Base-by-base conservation (phyloP, 1,284 basidiomycete genomes). In the Apiotrichum veenhuisii region DNA sequence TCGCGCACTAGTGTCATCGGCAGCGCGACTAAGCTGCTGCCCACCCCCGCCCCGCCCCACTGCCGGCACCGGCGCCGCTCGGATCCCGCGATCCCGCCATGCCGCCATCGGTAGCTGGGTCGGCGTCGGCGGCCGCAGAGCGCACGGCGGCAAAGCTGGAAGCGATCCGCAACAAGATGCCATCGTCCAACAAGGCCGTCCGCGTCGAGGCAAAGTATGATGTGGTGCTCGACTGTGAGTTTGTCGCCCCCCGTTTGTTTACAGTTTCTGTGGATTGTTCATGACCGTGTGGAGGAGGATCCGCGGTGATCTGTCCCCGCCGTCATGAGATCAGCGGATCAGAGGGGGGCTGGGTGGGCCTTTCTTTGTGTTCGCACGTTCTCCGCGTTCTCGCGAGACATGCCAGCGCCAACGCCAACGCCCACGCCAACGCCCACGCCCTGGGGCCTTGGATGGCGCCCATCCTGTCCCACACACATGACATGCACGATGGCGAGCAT, bases 161-260 rank as follows among this genome's bases (percentile, higher is more conserved):
- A 10, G 46, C 53, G 5, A 48, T 55, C 5, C 53, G 54, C 25
- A 51, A 26, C 49, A 43, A 45, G 36, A 56, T 56, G 49, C 41
- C 47, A 1, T 46, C 54, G 18, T 37, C 30, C 58, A 55, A 53
- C 52, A 63, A 64, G 54, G 22, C 34, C 20, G 33, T 34, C n/a
- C 58, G 62, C 15, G 50, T 65, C 3, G 64, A 71, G 52, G 61
- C 66, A 23, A 71, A 67, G 57, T 71, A 71, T 44, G 67, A 68
- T 57, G 69, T 71, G 2, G 69, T 71, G 5, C 55, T 71, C 12
- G 64, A 69, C 34, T 71, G 69, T 71, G 63, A 67, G 69, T 71
- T 26, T 45, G 20, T 17, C 18, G n/a, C n/a, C n/a, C n/a, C n/a
- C 9, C 3, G 20, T 23, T 33, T 27, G 25, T 37, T 7, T n/a